A percentile compares a stretch with the other conserved stretches of the same genome.
phyloP scores from a whole-genome alignment of 257 asterid genomes.

The Lantana camara region DNA sequence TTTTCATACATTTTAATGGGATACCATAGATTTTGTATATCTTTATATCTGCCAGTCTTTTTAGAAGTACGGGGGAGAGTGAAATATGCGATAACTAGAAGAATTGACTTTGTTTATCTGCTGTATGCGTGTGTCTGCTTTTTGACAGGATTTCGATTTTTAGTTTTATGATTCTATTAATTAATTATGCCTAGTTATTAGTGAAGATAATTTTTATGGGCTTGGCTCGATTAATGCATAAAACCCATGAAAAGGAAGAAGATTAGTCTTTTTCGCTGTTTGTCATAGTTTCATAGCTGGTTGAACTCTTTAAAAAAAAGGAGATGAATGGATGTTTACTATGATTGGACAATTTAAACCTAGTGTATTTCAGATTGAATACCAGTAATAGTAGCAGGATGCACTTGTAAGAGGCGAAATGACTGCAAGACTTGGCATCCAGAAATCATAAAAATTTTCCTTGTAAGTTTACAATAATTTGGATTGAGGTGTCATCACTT shows the following conservation, averaged over 20 bases:
- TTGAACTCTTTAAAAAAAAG: conserved; percentile 14
- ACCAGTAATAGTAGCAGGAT: not conserved
- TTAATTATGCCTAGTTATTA: not conserved
- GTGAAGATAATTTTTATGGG: conserved; percentile 6
- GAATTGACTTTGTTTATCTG: conserved; percentile 4
- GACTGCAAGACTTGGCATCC: not conserved
- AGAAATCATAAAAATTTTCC: no score
- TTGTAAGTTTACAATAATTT: not conserved
- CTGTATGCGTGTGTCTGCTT: not conserved
- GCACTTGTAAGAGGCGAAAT: conserved; percentile 1
- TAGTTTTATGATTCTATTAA: conserved; percentile 8
- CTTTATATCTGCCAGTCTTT: conserved; percentile 13
- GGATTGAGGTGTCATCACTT: conserved; percentile 14
- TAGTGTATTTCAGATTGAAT: conserved; percentile 14
- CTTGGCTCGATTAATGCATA: not conserved
- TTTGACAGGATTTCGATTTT: conserved; percentile 10
- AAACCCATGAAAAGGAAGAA: conserved; percentile 4
- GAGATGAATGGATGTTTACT: not conserved
- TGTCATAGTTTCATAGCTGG: conserved; percentile 6
- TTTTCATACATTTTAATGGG: conserved; percentile 6
- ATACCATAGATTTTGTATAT: conserved; percentile 6
- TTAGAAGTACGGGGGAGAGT: conserved; percentile 12
- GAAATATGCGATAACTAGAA: conserved; percentile 10
- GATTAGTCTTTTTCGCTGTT: conserved; percentile 3
- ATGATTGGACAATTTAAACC: conserved; percentile 1